Base-by-base conservation (phyloP, 306 rosid genomes). In the Hippophae rhamnoides region DNA sequence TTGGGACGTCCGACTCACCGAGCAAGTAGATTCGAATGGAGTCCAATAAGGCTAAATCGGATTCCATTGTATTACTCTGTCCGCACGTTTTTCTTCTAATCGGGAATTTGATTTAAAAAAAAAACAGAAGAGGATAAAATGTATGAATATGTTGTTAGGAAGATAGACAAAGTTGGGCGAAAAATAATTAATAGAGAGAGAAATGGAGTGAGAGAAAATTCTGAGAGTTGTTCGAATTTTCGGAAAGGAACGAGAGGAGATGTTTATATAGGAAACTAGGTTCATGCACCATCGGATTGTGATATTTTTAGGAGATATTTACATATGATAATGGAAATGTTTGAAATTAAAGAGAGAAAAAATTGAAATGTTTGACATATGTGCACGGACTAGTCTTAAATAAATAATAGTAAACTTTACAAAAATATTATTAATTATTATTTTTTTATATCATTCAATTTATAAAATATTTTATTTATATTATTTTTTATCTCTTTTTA, bases 21-120 rank as follows among this genome's bases (percentile, higher is more conserved):
- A 90, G 80, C 10, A 90, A 68, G 75, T 90, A 84, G n/a, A 81
- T 75, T 51, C 89, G 81, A 55, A 87, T 79, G 11, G 84, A 73
- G 0, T 84, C 95, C 5, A 84, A 73, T 1, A 72, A 45, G 0
- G 77, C 70, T 2, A 63, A 63, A 59, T 82, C 82, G 13, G 94
- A 49, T 18, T 82, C 81, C 2, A 41, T 45, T 38, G 6, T n/a
- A 11, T 31, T 31, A 31, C 41, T 72, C 45, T 76, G 70, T 45
- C 41, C 77, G 23, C 50, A 57, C 90, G 74, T 10, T 74, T 64
- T 27, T 78, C 44, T 48, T 11, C 46, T n/a, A 5, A 13, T 61
- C 41, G 5, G 6, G 18, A 60, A 41, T 8, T 8, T 2, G 44
- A 14, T 10, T 5, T 43, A 18, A 0, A 18, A 18, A 18, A 18